Percentiles rank a stretch among this genome's conserved stretches.
phyloP scores from a whole-genome alignment of 768 basidiomycete species.

The Lactarius psammicola region DNA sequence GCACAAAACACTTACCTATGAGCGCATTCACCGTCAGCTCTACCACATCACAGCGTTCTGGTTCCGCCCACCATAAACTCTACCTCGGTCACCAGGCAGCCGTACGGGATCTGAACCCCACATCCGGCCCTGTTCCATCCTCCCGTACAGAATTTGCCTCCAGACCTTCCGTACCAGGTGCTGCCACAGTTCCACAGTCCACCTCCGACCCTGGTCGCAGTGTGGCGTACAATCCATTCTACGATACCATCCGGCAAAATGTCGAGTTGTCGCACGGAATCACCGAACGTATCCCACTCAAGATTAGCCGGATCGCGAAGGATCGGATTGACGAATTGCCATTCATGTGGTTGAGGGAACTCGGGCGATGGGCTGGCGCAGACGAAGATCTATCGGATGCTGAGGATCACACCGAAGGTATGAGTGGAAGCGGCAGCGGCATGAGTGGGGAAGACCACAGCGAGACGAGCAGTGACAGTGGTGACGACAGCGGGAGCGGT shows the following conservation, averaged over 20 bases:
- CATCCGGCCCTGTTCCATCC: background rate
- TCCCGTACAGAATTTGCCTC: slow-evolving; percentile 11
- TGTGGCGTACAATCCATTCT: slow-evolving; percentile 81
- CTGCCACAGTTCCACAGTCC: slow-evolving; percentile 15
- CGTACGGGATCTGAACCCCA: slow-evolving; percentile 6
- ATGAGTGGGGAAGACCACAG: slow-evolving; percentile 22
- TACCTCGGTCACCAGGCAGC: slow-evolving; percentile 20
- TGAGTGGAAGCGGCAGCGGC: slow-evolving; percentile 26
- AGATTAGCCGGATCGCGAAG: slow-evolving; percentile 44
- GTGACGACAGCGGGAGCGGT: slow-evolving; percentile 16
- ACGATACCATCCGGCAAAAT: slow-evolving; percentile 89
- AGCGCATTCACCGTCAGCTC: slow-evolving; percentile 59
- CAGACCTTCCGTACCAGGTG: slow-evolving; percentile 8
- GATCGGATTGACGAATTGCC: slow-evolving; percentile 65
- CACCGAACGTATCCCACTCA: slow-evolving; percentile 80
- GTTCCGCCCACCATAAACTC: slow-evolving; percentile 22
- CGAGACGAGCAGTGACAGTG: slow-evolving; percentile 26
- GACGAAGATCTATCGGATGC: slow-evolving; percentile 23
- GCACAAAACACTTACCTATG: slow-evolving; percentile 59
- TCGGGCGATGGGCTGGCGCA: slow-evolving; percentile 53
- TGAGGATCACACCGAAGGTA: slow-evolving; percentile 19
- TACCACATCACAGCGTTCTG: slow-evolving; percentile 37
- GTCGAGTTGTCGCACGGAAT: slow-evolving; percentile 65
- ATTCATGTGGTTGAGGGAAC: slow-evolving; percentile 72
- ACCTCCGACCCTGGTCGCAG: slow-evolving; percentile 24